These are phyloP conservation scores for Sicyos baderoa DNA, from an alignment of 306 rosid genomes.

Conservation along the genomic window DNA sequence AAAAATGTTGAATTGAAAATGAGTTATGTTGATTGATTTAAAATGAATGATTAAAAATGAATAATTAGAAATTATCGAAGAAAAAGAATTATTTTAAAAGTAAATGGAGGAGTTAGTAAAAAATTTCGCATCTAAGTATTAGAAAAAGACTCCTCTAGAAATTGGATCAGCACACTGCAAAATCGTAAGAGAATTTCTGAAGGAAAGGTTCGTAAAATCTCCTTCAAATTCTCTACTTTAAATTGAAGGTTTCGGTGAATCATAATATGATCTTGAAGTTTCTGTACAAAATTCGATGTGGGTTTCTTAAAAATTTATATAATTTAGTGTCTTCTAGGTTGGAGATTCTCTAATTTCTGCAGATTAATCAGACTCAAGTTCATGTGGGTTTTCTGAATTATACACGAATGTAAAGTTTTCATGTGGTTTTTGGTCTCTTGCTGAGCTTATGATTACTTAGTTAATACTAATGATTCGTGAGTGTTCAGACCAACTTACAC, in stretches of 20 bases:
- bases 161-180: not conserved
- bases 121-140: no score
- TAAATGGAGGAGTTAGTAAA: no score
- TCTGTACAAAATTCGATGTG: not conserved
- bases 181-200: not conserved
- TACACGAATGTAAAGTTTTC: not conserved
- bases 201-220: constrained; percentile 11
- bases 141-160: no score
- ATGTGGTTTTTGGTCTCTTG: not conserved
- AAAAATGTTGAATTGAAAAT: no score
- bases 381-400: not conserved
- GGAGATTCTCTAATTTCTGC: not conserved
- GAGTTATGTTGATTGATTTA: no score
- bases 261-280: not conserved
- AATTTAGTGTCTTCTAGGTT: not conserved
- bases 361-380: not conserved
- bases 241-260: not conserved
- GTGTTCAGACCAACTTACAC: no score
- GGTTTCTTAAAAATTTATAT: not conserved
- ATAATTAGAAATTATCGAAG: no score
- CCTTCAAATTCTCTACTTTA: not conserved
- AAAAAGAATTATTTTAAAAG: no score
- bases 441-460: not conserved
- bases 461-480: no score
- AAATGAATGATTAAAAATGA: no score